Evolutionary conservation across 768 basidiomycete species (phyloP).

Genomic region (Amanita rimosa): DNA sequence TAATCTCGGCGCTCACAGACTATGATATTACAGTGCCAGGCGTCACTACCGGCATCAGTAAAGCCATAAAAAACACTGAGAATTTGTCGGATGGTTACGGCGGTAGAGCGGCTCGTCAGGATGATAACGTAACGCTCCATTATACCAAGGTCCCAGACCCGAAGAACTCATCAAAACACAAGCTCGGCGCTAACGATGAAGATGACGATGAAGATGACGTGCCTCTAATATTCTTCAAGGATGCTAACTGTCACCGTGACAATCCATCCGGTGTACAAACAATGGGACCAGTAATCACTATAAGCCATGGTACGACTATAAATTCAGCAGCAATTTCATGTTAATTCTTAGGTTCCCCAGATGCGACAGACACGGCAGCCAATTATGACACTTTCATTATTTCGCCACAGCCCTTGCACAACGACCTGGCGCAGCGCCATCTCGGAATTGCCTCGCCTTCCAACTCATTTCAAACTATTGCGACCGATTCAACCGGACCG

Average conservation of each 20-base stretch:
- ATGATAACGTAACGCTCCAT: background rate
- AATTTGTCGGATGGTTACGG: background rate
- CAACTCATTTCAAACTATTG: background rate
- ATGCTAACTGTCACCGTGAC: background rate
- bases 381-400: background rate
- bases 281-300: background rate
- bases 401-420: background rate
- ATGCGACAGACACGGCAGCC: background rate
- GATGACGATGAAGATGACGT: slow-evolving; percentile 5
- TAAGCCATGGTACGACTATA: background rate
- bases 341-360: background rate
- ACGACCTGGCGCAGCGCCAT: background rate
- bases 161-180: too few relatives aligned
- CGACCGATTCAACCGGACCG: background rate
- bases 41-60: background rate
- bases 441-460: background rate
- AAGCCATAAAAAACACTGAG: background rate
- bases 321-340: background rate
- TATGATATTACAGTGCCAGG: background rate
- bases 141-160: background rate
- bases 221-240: background rate
- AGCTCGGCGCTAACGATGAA: background rate
- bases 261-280: background rate
- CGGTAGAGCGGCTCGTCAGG: background rate
- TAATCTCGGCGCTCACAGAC: background rate